Percentiles rank a stretch among this genome's conserved stretches.
phyloP scores from a whole-genome alignment of 139 green algal species.

The Chlorella ohadii region DNA sequence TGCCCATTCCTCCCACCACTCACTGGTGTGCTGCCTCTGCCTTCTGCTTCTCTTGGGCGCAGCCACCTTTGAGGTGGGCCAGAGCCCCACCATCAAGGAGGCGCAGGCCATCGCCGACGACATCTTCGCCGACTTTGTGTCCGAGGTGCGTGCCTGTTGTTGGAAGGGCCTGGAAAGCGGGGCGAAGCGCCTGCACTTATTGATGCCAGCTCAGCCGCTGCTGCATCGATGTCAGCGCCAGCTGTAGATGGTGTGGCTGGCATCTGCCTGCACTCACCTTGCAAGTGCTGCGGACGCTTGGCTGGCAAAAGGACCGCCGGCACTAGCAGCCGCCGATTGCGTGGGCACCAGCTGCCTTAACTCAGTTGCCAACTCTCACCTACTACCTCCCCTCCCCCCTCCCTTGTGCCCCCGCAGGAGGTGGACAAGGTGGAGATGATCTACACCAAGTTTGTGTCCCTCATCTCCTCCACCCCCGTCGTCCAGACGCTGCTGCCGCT shows the following conservation, averaged over 20 bases:
- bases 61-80: slow-evolving; percentile 84
- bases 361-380: too few species aligned
- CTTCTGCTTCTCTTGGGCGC: slow-evolving; percentile 8
- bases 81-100: slow-evolving; percentile 94
- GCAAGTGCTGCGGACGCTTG: too few species aligned
- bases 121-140: slow-evolving; percentile 97
- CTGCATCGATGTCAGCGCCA: too few species aligned
- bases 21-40: neutral
- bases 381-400: too few species aligned
- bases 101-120: slow-evolving; percentile 96
- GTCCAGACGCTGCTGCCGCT: slow-evolving; percentile 97
- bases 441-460: slow-evolving; percentile 99
- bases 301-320: too few species aligned
- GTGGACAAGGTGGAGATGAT: slow-evolving; percentile 99
- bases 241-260: too few species aligned
- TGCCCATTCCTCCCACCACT: neutral
- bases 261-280: too few species aligned
- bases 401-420: slow-evolving; percentile 57
- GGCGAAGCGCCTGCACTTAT: too few species aligned
- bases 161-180: too few species aligned
- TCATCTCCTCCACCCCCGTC: slow-evolving; percentile 90
- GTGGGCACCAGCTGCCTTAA: too few species aligned
- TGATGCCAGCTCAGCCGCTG: too few species aligned
- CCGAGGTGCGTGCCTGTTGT: slow-evolving; percentile 17
- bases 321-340: too few species aligned